Conservation (phyloP, 164 flowering plant species). For the Sedum album region DNA sequence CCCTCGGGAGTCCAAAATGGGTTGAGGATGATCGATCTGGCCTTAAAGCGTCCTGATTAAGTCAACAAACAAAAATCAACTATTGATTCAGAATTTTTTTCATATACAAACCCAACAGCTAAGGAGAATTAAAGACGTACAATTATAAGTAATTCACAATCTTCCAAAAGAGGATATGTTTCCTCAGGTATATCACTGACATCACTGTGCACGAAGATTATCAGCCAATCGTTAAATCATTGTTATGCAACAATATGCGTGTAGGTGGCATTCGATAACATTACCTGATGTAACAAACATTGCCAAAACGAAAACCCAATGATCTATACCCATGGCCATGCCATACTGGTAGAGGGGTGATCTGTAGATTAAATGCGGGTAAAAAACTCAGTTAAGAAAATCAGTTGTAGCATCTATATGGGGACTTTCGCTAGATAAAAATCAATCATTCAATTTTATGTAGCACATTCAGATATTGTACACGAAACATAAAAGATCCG, state of each 20-base stretch:
- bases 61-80: not conserved
- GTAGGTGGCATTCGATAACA: not conserved
- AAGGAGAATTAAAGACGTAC: constrained; percentile 22
- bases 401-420: not conserved
- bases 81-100: not conserved
- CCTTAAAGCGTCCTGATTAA: constrained; percentile 70
- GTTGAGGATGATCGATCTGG: constrained; percentile 90
- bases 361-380: constrained; percentile 27
- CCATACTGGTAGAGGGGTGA: constrained; percentile 96
- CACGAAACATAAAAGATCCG: too few species aligned
- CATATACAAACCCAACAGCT: constrained; percentile 4
- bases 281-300: constrained; percentile 90
- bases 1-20: constrained; percentile 91
- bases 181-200: constrained; percentile 93
- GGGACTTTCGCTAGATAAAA: too few species aligned
- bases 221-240: not conserved
- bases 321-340: constrained; percentile 85
- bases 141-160: constrained; percentile 74
- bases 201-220: constrained; percentile 42
- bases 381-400: not conserved
- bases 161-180: constrained; percentile 68
- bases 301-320: constrained; percentile 91
- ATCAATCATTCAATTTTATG: too few species aligned
- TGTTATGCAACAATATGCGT: not conserved
- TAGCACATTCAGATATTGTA: too few species aligned